A percentile compares a stretch with the other conserved stretches of the same genome.
Conservation (phyloP, 2,329 filamentous ascomycete genomes). For the Pseudocercospora ulei region DNA sequence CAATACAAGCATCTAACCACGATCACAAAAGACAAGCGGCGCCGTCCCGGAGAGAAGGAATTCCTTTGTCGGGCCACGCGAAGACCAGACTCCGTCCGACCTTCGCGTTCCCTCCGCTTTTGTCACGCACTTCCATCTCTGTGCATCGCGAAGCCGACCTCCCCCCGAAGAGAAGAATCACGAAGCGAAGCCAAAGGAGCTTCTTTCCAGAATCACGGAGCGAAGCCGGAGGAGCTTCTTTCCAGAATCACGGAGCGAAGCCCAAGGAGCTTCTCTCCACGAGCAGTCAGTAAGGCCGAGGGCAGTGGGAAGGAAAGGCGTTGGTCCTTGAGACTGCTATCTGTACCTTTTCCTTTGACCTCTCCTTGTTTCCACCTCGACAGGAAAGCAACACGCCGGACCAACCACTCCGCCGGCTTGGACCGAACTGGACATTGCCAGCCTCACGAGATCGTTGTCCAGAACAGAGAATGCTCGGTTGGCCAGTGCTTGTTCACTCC, state of each 20-base stretch:
- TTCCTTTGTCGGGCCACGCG: conserved; percentile 14
- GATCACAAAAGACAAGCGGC: conserved; percentile 2
- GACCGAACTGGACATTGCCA: conserved; percentile 5
- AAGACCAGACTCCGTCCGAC: conserved; percentile 17
- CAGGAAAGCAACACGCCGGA: conserved; percentile 7
- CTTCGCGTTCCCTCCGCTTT: conserved; percentile 9
- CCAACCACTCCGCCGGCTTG: conserved; percentile 2
- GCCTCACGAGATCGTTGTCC: conserved; percentile 5
- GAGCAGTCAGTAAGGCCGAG: conserved; percentile 16
- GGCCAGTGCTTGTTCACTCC: conserved; percentile 30
- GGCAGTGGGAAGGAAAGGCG: conserved; percentile 14
- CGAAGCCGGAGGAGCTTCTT: conserved; percentile 11
- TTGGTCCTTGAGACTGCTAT: conserved; percentile 12
- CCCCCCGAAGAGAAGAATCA: too few relatives aligned
- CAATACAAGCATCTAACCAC: conserved; percentile 19
- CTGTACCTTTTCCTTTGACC: conserved; percentile 18
- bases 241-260: conserved; percentile 23
- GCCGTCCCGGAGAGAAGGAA: conserved; percentile 14
- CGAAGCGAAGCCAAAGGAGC: conserved; percentile 26
- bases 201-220: conserved; percentile 24
- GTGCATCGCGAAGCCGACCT: conserved; percentile 14
- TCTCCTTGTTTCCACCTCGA: conserved; percentile 3
- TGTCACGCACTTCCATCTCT: conserved; percentile 15
- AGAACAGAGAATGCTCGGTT: conserved; percentile 19
- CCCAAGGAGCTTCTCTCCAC: conserved; percentile 25